Evolutionary conservation across 345 rosid genomes (phyloP).

Genomic region (Brassica incana): DNA sequence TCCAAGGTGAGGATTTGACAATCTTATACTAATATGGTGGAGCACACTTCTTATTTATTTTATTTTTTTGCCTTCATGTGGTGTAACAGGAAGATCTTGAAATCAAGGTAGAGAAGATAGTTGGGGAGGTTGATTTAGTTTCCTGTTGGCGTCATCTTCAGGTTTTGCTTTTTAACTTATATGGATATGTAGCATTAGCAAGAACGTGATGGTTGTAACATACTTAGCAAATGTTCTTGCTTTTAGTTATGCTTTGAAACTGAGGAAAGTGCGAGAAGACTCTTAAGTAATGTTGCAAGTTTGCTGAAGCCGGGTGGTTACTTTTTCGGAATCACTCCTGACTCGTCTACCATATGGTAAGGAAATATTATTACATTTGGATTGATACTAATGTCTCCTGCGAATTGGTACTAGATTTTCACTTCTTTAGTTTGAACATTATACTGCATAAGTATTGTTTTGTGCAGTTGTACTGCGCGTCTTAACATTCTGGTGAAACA

Average conservation of each 20-base stretch:
- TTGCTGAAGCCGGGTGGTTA: slow-evolving; percentile 95
- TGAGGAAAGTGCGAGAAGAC: slow-evolving; percentile 89
- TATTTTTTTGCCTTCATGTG: neutral
- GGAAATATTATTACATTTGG: slow-evolving; percentile 31
- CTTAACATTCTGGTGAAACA: slow-evolving; percentile 38
- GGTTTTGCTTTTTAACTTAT: slow-evolving; percentile 42
- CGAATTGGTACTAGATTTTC: too few species aligned
- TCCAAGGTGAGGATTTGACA: slow-evolving; percentile 37
- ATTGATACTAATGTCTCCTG: too few species aligned
- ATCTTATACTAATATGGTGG: neutral
- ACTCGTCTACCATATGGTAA: slow-evolving; percentile 99
- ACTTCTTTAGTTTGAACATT: too few species aligned
- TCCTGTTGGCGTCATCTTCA: slow-evolving; percentile 94
- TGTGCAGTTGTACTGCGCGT: neutral
- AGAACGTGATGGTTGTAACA: slow-evolving; percentile 10
- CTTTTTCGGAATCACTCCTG: slow-evolving; percentile 94
- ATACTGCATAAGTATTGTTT: neutral
- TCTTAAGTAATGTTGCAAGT: slow-evolving; percentile 74
- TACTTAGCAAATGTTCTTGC: slow-evolving; percentile 4
- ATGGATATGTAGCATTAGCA: neutral
- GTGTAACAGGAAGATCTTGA: slow-evolving; percentile 60
- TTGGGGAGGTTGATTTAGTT: slow-evolving; percentile 69
- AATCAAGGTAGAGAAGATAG: slow-evolving; percentile 59
- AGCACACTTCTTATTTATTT: neutral
- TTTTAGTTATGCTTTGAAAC: slow-evolving; percentile 85